Conservation (phyloP, 257 asterid genomes). For the Petunia axillaris region DNA sequence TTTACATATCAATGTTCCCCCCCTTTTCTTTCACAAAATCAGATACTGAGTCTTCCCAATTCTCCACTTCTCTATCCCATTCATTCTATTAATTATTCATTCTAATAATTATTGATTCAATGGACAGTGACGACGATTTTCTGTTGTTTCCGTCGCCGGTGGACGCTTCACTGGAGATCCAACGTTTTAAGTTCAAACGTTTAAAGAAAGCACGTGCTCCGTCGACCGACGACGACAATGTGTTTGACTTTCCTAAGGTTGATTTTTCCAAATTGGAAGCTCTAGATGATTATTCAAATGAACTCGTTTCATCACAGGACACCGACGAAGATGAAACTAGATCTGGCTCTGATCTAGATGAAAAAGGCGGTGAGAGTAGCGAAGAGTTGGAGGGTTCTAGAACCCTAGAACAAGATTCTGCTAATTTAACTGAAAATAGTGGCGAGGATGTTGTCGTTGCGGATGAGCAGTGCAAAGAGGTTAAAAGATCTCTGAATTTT, state of each 20-base stretch:
- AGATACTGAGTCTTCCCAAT: conserved; percentile 8
- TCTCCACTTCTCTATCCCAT: not conserved
- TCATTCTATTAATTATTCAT: conserved; percentile 8
- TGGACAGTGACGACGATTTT: conserved; percentile 84
- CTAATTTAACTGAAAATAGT: conserved; percentile 42
- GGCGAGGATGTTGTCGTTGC: conserved; percentile 3
- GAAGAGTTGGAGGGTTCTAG: conserved; percentile 31
- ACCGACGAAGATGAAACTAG: conserved; percentile 34
- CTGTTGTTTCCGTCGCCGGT: conserved; percentile 44
- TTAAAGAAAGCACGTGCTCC: conserved; percentile 52
- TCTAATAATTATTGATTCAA: conserved; percentile 20
- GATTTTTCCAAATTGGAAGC: conserved; percentile 44
- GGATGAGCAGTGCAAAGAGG: conserved; percentile 4
- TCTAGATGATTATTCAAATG: conserved; percentile 44
- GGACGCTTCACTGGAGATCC: conserved; percentile 48
- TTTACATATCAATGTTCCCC: not conserved
- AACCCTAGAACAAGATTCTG: conserved; percentile 24
- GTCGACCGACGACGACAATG: conserved; percentile 31
- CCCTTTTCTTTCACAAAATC: not conserved
- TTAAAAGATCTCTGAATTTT: conserved; percentile 20
- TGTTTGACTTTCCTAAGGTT: conserved; percentile 34
- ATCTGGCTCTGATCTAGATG: conserved; percentile 29
- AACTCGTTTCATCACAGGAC: conserved; percentile 36
- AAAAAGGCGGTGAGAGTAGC: conserved; percentile 20
- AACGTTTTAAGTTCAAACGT: conserved; percentile 67